phyloP scores from a whole-genome alignment of 257 asterid species.

The Gardenia jasminoides region DNA sequence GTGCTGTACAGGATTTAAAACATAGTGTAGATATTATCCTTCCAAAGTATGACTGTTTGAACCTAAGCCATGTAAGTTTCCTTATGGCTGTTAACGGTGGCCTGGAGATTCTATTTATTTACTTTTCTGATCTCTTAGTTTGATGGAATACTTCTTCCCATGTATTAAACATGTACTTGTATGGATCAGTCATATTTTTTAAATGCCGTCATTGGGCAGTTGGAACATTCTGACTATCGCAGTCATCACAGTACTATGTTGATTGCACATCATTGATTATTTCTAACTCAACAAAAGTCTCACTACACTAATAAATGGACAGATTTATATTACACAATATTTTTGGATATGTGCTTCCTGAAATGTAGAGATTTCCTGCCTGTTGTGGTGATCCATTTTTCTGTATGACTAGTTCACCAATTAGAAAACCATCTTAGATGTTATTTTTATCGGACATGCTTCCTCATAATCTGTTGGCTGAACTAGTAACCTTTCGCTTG shows the following conservation, averaged over 20 bases:
- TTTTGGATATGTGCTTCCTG: background rate
- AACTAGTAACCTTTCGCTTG: background rate
- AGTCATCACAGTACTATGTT: background rate
- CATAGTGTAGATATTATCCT: conserved; percentile 84
- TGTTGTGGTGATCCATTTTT: background rate
- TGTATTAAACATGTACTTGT: background rate
- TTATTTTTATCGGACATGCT: background rate
- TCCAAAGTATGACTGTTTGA: conserved; percentile 92
- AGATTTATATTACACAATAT: background rate
- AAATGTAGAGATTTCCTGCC: background rate
- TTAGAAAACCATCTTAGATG: background rate
- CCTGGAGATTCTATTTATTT: background rate
- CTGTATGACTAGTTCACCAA: background rate
- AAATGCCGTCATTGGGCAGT: background rate
- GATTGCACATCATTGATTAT: background rate
- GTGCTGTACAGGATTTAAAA: conserved; percentile 94
- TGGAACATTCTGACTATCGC: background rate
- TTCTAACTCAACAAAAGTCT: background rate
- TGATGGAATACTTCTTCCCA: background rate
- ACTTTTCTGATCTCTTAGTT: background rate
- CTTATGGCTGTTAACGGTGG: conserved; percentile 7
- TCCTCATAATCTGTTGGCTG: background rate
- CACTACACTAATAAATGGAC: background rate
- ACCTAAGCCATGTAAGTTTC: conserved; percentile 59
- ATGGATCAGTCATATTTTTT: background rate